These are phyloP conservation scores for Lasiodiplodia citricola DNA, from an alignment of 2,329 filamentous ascomycete genomes.

Conservation along the genomic window DNA sequence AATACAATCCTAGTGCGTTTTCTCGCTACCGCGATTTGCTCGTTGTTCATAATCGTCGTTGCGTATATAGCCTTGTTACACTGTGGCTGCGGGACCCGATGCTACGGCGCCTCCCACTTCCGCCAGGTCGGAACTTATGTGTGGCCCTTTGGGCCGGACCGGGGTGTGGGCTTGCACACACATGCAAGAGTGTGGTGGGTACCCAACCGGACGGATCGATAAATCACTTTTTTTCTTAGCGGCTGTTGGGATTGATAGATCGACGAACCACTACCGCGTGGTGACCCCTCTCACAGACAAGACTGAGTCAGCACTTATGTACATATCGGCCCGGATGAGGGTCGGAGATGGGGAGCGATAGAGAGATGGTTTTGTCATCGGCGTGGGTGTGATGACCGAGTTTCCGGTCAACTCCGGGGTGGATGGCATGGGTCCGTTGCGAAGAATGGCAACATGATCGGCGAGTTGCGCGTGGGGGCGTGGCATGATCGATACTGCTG, in stretches of 20 bases:
- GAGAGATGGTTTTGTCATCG: neutral
- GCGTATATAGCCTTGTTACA: neutral
- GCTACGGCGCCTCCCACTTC: neutral
- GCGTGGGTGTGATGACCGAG: neutral
- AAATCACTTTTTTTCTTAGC: no score
- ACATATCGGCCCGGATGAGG: neutral
- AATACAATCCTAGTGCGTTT: no score
- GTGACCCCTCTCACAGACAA: no score
- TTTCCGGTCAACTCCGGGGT: neutral
- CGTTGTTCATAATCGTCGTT: neutral
- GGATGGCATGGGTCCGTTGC: neutral
- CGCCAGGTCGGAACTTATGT: neutral
- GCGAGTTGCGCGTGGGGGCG: neutral
- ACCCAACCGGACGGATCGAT: no score
- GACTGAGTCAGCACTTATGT: no score
- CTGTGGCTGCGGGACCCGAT: neutral
- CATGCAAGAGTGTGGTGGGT: no score
- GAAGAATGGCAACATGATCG: neutral
- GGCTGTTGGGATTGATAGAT: no score
- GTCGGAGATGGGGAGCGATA: neutral
- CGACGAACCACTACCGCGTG: no score
- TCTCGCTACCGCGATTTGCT: neutral
- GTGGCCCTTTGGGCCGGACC: no score
- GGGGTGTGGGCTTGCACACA: neutral
- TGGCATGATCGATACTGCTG: neutral